Evolutionary conservation across 2,329 filamentous ascomycete species (phyloP), one percentile per base, ranked within the genome.

Genomic region (Corinectria fuckeliana): DNA sequence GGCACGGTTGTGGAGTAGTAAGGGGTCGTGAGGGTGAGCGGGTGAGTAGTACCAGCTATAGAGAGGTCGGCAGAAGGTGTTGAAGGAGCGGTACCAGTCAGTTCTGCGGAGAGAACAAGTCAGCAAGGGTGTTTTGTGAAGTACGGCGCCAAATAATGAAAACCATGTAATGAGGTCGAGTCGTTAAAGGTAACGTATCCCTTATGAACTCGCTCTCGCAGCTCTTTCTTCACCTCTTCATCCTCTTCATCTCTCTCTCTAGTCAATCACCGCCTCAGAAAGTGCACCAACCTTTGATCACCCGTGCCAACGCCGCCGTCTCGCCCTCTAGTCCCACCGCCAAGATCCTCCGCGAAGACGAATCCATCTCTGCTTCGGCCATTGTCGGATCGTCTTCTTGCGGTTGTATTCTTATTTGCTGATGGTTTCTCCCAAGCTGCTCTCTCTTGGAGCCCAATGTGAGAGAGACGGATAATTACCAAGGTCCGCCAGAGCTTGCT

Each of bases 1-100:
- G 88, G 86, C 3, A 90, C 78, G 0, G 78, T 78, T 52, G 85
- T 81, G 21, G 75, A 80, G 77, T 90, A 90, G 77, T 90, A 90
- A 13, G 77, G 68, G 18, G 86, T 90, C 60, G 80, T 79, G 54
- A 90, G 75, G 8, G 75, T 59, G 28, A 88, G 80, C 41, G 75
- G 72, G 67, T 89, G 87, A 14, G 87, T 86, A 30, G 80, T 82
- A 23, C 88, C 88, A 1, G 88, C 87, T 28, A 88, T 76, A 3
- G 79, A 77, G 2, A 76, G 69, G 7, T 65, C 64, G 72, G 74
- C 74, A 41, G 75, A 68, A 26, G 75, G 75, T 26, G 76, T 50
- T 38, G 67, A 65, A 14, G 69, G 82, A 18, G 71, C 70, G 4
- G 75, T 74, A 50, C 84, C 84, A 0, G 84, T 85, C 51, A 88